Evolutionary conservation across 257 asterid genomes (phyloP), one percentile per base, ranked within the genome.

Genomic region (Fraxinus excelsior): DNA sequence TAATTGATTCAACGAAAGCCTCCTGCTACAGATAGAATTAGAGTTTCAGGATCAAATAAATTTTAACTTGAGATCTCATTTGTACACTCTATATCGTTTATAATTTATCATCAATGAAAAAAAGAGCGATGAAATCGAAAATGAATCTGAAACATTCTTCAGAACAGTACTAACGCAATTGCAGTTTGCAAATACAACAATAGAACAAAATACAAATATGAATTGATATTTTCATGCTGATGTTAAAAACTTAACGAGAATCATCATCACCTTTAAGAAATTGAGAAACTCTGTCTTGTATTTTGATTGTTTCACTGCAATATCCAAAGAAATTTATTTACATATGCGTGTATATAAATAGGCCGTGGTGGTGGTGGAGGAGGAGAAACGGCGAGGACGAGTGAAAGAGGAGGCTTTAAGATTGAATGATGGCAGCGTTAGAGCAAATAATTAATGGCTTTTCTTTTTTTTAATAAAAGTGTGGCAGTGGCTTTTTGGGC

Each of bases 321-420:
- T 21, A 58, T 19, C 66, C 66, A 58, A 23, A n/a, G 25, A 58
- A 58, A n/a, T 58, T 5, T 58, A 58, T 58, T 25, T 7, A 58
- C 2, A 19, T 58, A 56, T n/a, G 65, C 65, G 14, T 53, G 25
- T 7, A 21, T 53, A 53, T 53, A 53, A 58, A 49, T 31, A 31
- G 34, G 34, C 34, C 23, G 21, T 51, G 74, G 58, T 35, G 3
- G 74, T 11, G 66, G 74, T 1, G 82, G 68, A 29, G 76, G 74
- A 65, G 81, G 74, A 71, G 78, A 51, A 56, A 32, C 77, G 18
- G 78, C 34, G 83, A 77, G 49, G 32, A 62, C 35, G 3, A 74
- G 72, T 32, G 84, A 79, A 67, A 25, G 68, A 73, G 78, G 65
- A 78, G 84, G 66, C 79, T 84, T 82, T 83, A 81, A 81, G 79